Evolutionary conservation across 345 rosid genomes (phyloP), one percentile per base, ranked within the genome.

Genomic region (Clausena lansium): DNA sequence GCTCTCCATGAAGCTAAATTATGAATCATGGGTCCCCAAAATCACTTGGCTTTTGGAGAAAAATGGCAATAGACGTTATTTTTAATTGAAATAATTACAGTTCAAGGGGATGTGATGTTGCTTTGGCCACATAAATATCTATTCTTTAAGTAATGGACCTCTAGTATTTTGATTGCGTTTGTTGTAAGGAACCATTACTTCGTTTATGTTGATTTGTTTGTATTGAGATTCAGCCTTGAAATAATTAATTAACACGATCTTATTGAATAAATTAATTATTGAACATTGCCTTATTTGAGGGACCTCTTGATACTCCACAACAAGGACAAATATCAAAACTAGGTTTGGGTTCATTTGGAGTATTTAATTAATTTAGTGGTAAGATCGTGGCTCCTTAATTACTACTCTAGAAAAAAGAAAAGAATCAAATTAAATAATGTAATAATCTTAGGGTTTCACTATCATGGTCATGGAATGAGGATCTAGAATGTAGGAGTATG

Each of bases 181-280:
- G 54, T 70, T 70, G 73, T 8, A 71, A 71, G 62, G 10, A 71
- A 54, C 62, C 39, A 17, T 55, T 8, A 41, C 5, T 74, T 62
- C 63, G 77, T 45, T 8, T 27, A 8, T 7, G 45, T 45, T 45
- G 47, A 61, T 10, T 20, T 25, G 58, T 27, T 74, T 60, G 68
- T 41, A 39, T 36, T 14, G 52, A n/a, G 24, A 54, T 33, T 71
- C 20, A 55, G 9, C 10, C 24, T 33, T 33, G 24, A 33, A 65
- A 59, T n/a, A 14, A 62, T 28, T 62, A 30, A 70, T 7, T 70
- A 6, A 7, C 8, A 47, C 28, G 20, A 3, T 45, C 20, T 19
- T 6, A 24, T 11, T n/a, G 5, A 30, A n/a, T n/a, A 24, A 57
- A 36, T 38, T 1, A 24, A 0, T 2, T 45, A 13, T 5, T 4